A percentile compares a stretch with the other conserved stretches of the same genome.
Conservation (phyloP, 192 early-diverging fungal genomes). For the Coemansia sp. region DNA sequence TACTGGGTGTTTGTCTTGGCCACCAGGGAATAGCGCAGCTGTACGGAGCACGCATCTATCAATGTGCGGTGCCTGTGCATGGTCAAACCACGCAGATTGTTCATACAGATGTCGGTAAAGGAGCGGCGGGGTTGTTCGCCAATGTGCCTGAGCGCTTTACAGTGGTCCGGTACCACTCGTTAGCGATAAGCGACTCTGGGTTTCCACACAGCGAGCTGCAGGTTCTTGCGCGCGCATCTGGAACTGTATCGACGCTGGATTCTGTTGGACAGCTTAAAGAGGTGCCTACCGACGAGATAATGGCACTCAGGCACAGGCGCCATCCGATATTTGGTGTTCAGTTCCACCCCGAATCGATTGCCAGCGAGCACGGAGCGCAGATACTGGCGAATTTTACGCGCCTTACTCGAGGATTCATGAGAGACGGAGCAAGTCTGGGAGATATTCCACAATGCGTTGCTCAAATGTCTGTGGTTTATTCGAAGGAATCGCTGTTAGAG, state of each 20-base stretch:
- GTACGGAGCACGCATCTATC: conserved; percentile 67
- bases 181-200: conserved; percentile 62
- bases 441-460: background rate
- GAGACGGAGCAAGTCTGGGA: background rate
- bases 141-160: conserved; percentile 64
- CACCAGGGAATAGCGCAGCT: conserved; percentile 82
- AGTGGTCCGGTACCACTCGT: conserved; percentile 90
- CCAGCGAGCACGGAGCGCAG: conserved; percentile 70
- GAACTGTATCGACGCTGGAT: conserved; percentile 1
- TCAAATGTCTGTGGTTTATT: background rate
- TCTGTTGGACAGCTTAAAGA: background rate
- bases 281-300: conserved; percentile 53
- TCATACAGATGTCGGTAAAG: background rate
- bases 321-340: conserved; percentile 87
- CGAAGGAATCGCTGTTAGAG: background rate
- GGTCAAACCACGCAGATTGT: conserved; percentile 69
- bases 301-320: conserved; percentile 73
- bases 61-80: conserved; percentile 75
- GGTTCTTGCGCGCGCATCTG: conserved; percentile 29
- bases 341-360: conserved; percentile 96
- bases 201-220: conserved; percentile 23
- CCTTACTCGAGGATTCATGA: background rate
- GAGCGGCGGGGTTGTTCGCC: conserved; percentile 55
- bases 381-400: conserved; percentile 73
- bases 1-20: conserved; percentile 92